Percentiles rank a stretch among this genome's conserved stretches.
These are phyloP conservation scores for Saccharomyces hybrid DNA, from an alignment of 1,139 yeast genomes.

Conservation along the genomic window DNA sequence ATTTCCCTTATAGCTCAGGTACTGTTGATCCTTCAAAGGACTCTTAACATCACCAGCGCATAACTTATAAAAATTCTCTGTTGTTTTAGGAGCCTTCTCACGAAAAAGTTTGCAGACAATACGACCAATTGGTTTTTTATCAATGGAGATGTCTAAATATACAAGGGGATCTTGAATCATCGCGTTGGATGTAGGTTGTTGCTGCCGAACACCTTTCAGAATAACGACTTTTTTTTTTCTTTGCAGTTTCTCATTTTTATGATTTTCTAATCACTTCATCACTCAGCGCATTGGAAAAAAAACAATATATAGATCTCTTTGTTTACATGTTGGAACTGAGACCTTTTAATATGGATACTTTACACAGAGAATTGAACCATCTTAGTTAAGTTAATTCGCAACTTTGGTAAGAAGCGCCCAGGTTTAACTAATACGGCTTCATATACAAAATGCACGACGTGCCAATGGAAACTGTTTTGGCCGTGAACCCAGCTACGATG, in stretches of 20 bases:
- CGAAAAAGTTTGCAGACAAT: slow-evolving; percentile 52
- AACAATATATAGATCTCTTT: neutral
- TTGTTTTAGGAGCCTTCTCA: slow-evolving; percentile 52
- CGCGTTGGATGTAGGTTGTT: neutral
- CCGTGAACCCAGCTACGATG: slow-evolving; percentile 48
- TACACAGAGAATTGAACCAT: neutral
- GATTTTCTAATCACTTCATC: neutral
- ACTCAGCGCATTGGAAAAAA: neutral
- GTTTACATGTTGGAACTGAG: neutral
- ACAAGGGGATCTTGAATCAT: neutral
- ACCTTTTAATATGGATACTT: neutral
- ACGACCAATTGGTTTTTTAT: slow-evolving; percentile 46
- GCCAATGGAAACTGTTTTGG: neutral
- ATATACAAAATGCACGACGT: neutral
- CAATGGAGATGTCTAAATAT: slow-evolving; percentile 30
- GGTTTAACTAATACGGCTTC: neutral
- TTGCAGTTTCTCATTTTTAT: neutral
- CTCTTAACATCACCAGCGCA: slow-evolving; percentile 34
- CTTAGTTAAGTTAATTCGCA: neutral
- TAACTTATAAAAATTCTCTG: slow-evolving; percentile 44
- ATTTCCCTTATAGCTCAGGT: slow-evolving; percentile 38
- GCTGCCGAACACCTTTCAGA: neutral
- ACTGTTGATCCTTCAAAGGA: slow-evolving; percentile 25
- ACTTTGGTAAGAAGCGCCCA: neutral
- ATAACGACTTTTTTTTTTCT: neutral